These are phyloP conservation scores for Trichomonas tenax DNA, from an alignment of 208 protist genomes.

Conservation along the genomic window DNA sequence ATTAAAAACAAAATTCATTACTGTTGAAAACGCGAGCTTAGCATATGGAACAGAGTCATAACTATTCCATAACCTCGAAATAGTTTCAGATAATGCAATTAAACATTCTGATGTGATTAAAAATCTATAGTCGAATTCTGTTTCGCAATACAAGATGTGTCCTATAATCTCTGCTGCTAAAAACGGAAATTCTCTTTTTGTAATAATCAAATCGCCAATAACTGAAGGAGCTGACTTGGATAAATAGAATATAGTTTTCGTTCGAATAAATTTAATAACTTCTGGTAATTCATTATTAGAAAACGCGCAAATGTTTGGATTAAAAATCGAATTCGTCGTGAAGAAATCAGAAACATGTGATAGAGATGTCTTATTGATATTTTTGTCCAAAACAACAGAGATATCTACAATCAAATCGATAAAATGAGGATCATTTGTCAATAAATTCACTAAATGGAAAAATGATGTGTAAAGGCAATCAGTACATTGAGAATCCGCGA, in stretches of 20 bases:
- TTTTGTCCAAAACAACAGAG: neutral
- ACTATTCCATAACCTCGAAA: neutral
- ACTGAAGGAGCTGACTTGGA: neutral
- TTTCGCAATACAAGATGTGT: neutral
- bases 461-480: neutral
- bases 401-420: neutral
- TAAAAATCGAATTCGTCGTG: neutral
- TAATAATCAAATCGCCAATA: neutral
- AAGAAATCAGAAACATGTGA: neutral
- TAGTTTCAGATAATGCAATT: neutral
- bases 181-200: neutral
- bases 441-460: neutral
- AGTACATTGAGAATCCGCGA: neutral
- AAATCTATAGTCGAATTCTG: neutral
- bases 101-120: neutral
- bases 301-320: neutral
- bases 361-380: neutral
- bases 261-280: neutral
- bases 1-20: neutral
- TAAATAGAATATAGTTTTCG: neutral
- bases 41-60: neutral
- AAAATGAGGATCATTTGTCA: neutral
- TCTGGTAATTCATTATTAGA: neutral
- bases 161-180: neutral
- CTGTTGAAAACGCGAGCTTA: neutral